Evolutionary conservation across 768 basidiomycete genomes (phyloP), one percentile per base, ranked within the genome.

Genomic region (Candolleomyces efflorescens): DNA sequence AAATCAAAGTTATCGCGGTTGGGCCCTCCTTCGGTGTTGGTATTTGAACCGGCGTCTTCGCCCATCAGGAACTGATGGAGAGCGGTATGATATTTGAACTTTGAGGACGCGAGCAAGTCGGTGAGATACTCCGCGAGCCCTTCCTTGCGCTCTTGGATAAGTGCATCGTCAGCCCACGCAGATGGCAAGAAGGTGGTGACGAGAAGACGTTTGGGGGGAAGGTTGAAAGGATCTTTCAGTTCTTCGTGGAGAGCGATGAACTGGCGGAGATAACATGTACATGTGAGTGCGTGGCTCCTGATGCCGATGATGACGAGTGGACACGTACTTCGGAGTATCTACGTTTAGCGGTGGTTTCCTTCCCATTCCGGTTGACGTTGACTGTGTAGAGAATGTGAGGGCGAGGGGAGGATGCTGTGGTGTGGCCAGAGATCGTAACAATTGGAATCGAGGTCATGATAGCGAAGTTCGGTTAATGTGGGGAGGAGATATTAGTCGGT

Each of bases 331-430:
- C 77, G 0, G 80, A 81, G 68, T 79, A 81, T 46, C 78, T 70
- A 50, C 70, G 66, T 26, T 73, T 44, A 5, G 69, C 62, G 18
- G 62, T 57, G 9, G 61, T 68, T 44, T 67, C 65, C 10, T 64
- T 68, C 12, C 74, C 76, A 39, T 68, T 62, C 17, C 65, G 60
- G 11, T 65, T 69, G 22, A 75, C 69, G 45, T 77, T 65, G 13
- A 82, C 64, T 18, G 65, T 65, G 60, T 82, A 82, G 13, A 79
- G 67, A 61, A 82, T 74, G 60, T 82, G 80, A 9, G 80, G 78
- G 18, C 73, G 70, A n/a, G 80, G 80, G 11, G 59, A 61, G 1
- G 79, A 82, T 6, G 78, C 69, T 5, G 78, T 80, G 5, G 80
- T 80, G 62, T 82, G 80, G 9, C 68, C 64, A 44, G 65, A 68